These are phyloP conservation scores for Trichoderma citrinoviride DNA, from an alignment of 2,329 filamentous ascomycete species.

Conservation along the genomic window DNA sequence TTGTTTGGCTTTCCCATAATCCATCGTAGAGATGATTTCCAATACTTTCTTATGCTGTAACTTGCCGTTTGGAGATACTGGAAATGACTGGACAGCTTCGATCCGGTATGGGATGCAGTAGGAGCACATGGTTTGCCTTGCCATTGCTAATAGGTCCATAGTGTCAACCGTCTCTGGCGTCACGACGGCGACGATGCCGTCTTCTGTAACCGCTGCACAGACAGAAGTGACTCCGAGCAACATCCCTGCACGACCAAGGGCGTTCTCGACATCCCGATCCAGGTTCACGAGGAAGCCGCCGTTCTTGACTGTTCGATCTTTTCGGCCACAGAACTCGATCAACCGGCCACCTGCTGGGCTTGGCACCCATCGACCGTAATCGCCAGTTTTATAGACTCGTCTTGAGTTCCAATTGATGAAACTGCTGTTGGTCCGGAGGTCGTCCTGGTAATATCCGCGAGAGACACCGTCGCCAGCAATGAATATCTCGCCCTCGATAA, in stretches of 20 bases:
- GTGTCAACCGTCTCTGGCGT: constrained; percentile 8
- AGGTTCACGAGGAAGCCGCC: constrained; percentile 18
- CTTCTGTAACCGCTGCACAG: constrained; percentile 2
- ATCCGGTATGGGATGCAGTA: constrained; percentile 16
- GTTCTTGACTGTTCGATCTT: constrained; percentile 20
- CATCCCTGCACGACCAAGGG: background rate
- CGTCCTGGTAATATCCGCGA: constrained; percentile 14
- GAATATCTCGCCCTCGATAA: constrained; percentile 13
- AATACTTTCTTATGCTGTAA: constrained; percentile 1
- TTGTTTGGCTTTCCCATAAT: background rate
- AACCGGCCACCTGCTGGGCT: constrained; percentile 5
- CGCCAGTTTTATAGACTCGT: constrained; percentile 15
- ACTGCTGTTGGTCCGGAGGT: background rate
- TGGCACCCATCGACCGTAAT: constrained; percentile 15
- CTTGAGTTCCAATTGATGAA: background rate
- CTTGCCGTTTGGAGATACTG: constrained; percentile 18
- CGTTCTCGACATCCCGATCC: constrained; percentile 19
- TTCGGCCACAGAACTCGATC: constrained; percentile 17
- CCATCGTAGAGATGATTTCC: background rate
- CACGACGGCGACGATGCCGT: constrained; percentile 19
- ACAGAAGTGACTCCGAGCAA: constrained; percentile 7
- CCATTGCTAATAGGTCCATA: background rate
- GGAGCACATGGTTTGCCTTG: constrained; percentile 6
- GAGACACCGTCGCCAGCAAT: constrained; percentile 15
- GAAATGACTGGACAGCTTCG: background rate